Evolutionary conservation across 441 rosid species (phyloP), one percentile per base, ranked within the genome.

Genomic region (Brassica hybrid): DNA sequence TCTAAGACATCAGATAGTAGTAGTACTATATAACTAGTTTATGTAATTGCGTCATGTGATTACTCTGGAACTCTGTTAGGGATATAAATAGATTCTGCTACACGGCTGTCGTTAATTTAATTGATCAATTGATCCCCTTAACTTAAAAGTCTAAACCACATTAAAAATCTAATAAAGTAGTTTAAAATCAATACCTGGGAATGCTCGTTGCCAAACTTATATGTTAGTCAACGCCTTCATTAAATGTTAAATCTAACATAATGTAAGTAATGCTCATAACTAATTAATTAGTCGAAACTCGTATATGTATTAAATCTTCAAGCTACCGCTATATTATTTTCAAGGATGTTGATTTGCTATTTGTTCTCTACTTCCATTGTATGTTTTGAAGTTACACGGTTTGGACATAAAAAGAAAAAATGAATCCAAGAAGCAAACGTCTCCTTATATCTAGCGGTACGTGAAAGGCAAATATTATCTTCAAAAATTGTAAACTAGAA

Each of bases 41-140:
- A 50, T 72, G 71, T 36, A 67, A 61, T 60, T 67, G 78, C 67
- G 65, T 73, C 81, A 78, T 79, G 81, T 79, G 81, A 62, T 67
- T 27, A 71, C 58, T 41, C 67, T 77, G 71, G 61, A 61, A 67
- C 77, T 73, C 74, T 73, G 77, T 60, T 73, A 67, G 52, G 13
- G 65, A 50, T 67, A 78, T 72, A 18, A 72, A 67, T 72, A 73
- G 77, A 78, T 72, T n/a, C n/a, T n/a, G n/a, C n/a, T 50, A 52
- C 62, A 52, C 57, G 30, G 14, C 30, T 78, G 12, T 34, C 19
- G 32, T 60, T 72, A 21, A 67, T 16, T 61, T 58, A 67, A 61
- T 67, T 67, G 34, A 67, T 67, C 38, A 72, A 65, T 18, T 64
- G 30, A 63, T 62, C 52, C 11, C 66, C 61, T 56, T 41, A 27